phyloP scores from a whole-genome alignment of 129 eudicot genomes.

The Glebionis coronaria region DNA sequence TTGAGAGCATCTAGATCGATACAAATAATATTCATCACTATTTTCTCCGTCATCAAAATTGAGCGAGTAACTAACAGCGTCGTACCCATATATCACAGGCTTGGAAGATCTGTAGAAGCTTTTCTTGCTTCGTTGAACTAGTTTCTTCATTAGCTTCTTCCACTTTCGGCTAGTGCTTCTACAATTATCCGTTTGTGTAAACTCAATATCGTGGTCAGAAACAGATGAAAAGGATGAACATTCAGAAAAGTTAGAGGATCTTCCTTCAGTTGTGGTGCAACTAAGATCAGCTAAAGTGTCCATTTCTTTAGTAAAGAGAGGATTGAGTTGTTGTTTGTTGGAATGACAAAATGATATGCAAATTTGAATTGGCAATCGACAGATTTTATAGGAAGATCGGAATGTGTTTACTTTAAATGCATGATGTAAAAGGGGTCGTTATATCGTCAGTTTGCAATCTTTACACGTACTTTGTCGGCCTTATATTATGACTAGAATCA shows the following conservation, averaged over 20 bases:
- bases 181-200: slow-evolving; percentile 28
- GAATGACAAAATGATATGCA: not conserved
- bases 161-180: slow-evolving; percentile 21
- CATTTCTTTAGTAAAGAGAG: slow-evolving; percentile 4
- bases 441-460: too few species aligned
- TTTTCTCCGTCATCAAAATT: slow-evolving; percentile 65
- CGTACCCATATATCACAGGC: slow-evolving; percentile 51
- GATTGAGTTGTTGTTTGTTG: slow-evolving; percentile 4
- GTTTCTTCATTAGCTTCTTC: slow-evolving; percentile 49
- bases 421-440: slow-evolving; percentile 6
- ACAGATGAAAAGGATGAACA: slow-evolving; percentile 21
- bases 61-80: slow-evolving; percentile 62
- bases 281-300: not conserved
- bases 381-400: not conserved
- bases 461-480: too few species aligned
- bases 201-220: slow-evolving; percentile 48
- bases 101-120: slow-evolving; percentile 35
- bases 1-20: not conserved
- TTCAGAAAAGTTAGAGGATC: slow-evolving; percentile 20
- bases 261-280: not conserved
- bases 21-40: not conserved
- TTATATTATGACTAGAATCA: too few species aligned
- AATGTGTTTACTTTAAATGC: not conserved
- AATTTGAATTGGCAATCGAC: not conserved
- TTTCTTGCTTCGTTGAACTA: slow-evolving; percentile 47